These are phyloP conservation scores for Tricholoma terreum DNA, from an alignment of 768 basidiomycete species.

Conservation along the genomic window DNA sequence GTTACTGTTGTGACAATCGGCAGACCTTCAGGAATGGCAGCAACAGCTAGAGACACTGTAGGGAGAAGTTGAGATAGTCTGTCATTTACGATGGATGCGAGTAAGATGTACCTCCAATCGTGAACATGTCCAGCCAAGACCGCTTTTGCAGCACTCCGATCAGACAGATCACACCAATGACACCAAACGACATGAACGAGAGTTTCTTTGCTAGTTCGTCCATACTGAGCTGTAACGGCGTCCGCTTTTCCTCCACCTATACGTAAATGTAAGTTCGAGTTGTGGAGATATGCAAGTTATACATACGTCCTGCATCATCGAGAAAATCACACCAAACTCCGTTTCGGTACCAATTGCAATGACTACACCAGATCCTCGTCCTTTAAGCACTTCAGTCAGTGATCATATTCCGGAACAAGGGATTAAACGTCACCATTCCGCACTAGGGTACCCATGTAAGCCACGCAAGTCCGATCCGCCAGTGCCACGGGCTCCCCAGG, in stretches of 20 bases:
- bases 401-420: neutral
- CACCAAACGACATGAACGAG: constrained; percentile 86
- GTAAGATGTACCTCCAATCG: constrained; percentile 79
- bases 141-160: constrained; percentile 85
- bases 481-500: constrained; percentile 51
- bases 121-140: constrained; percentile 97
- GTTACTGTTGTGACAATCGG: constrained; percentile 98
- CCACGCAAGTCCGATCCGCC: constrained; percentile 84
- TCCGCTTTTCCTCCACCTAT: constrained; percentile 82
- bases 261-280: neutral
- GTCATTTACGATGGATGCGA: neutral
- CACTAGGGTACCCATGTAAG: constrained; percentile 95
- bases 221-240: constrained; percentile 91
- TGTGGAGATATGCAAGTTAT: constrained; percentile 11
- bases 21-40: constrained; percentile 94
- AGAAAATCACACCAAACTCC: constrained; percentile 95
- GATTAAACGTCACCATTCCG: constrained; percentile 61
- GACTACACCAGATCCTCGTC: constrained; percentile 81
- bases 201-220: constrained; percentile 94
- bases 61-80: neutral
- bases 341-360: constrained; percentile 85
- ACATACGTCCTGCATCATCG: constrained; percentile 94
- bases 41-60: constrained; percentile 94
- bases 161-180: constrained; percentile 91
- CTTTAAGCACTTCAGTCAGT: constrained; percentile 30